phyloP scores from a whole-genome alignment of 225 moss, liverwort and hornwort species.

The Thuidium tamariscinum region DNA sequence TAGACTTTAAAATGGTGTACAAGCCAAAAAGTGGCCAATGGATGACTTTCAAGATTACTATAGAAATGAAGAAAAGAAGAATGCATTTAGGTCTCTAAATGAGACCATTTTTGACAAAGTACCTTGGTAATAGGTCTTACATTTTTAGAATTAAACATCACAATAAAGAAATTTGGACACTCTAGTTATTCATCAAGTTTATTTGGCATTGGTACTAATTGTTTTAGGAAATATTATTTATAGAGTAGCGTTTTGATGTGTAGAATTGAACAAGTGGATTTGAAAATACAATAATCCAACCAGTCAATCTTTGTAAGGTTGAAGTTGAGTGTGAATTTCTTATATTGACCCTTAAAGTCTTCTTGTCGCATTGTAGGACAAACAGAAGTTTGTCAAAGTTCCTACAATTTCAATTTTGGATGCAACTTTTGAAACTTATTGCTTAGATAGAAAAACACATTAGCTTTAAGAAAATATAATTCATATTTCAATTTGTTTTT shows the following conservation, averaged over 20 bases:
- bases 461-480: accelerated
- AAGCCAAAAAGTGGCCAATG: background rate
- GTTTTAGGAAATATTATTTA: background rate
- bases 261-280: background rate
- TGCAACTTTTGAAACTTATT: accelerated
- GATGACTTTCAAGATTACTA: background rate
- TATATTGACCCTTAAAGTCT: background rate
- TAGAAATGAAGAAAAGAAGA: background rate
- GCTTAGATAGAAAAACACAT: background rate
- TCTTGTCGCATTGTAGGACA: accelerated
- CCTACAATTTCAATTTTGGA: background rate
- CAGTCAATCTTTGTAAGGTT: background rate
- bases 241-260: background rate
- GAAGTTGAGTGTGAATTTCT: background rate
- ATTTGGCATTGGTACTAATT: background rate
- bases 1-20: no score
- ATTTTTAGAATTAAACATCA: no score
- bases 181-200: background rate
- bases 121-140: no score
- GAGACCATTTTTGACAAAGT: no score
- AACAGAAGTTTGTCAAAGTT: accelerated
- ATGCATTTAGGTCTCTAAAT: background rate
- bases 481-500: accelerated
- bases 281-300: background rate
- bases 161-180: no score